phyloP scores from a whole-genome alignment of 2,329 filamentous ascomycete genomes.

The Endocalyx cinctus region DNA sequence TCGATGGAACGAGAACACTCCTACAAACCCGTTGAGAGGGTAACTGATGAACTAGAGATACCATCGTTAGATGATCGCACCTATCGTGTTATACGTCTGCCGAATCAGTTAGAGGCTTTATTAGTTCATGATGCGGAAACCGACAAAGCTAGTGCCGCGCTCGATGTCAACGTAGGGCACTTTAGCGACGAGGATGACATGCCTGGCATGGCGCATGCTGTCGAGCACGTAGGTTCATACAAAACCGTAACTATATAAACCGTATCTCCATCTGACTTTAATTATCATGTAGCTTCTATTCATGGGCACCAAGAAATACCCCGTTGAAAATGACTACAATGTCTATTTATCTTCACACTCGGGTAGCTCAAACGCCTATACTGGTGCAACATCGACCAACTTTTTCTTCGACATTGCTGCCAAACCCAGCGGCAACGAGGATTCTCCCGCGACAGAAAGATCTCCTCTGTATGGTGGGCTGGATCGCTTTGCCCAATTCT shows the following conservation, averaged over 20 bases:
- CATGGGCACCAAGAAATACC: constrained; percentile 99
- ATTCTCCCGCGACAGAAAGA: constrained; percentile 50
- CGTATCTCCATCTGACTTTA: too few species aligned
- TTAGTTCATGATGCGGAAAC: constrained; percentile 92
- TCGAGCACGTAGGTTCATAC: constrained; percentile 74
- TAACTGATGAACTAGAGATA: constrained; percentile 27
- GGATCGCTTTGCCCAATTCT: constrained; percentile 92
- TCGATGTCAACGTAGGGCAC: constrained; percentile 94
- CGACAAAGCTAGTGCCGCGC: constrained; percentile 91
- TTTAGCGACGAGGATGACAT: constrained; percentile 90
- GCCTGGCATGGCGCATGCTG: constrained; percentile 91
- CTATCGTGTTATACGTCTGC: constrained; percentile 80
- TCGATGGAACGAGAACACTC: constrained; percentile 24
- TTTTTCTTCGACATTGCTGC: constrained; percentile 96
- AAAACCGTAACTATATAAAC: too few species aligned
- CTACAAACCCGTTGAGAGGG: constrained; percentile 29
- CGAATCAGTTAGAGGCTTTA: constrained; percentile 84
- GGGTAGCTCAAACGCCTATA: constrained; percentile 92
- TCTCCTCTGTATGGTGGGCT: constrained; percentile 72
- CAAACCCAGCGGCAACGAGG: constrained; percentile 60
- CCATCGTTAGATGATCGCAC: constrained; percentile 65
- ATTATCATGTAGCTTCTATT: constrained; percentile 64
- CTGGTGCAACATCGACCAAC: constrained; percentile 87
- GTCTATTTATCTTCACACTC: constrained; percentile 88
- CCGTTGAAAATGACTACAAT: constrained; percentile 91